Conservation (phyloP, 1,284 basidiomycete genomes). For the Cutaneotrichosporon mucoides region DNA sequence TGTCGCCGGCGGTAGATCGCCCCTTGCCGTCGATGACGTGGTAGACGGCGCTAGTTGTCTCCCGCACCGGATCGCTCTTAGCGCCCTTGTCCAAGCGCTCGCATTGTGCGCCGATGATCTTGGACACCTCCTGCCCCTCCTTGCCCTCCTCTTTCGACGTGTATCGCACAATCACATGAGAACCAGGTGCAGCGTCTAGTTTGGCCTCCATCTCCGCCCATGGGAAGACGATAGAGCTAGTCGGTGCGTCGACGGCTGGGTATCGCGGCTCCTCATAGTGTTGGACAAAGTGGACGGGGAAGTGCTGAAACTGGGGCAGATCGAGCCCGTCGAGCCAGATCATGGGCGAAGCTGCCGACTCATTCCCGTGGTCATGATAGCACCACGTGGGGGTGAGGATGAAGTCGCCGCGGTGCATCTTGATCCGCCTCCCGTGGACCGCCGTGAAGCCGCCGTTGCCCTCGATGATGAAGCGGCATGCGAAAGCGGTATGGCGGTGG, state of each 20-base stretch:
- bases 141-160: constrained; percentile 13
- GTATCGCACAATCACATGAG: constrained; percentile 15
- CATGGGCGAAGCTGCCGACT: constrained; percentile 18
- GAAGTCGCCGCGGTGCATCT: constrained; percentile 25
- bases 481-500: constrained; percentile 25
- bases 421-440: constrained; percentile 21
- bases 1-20: constrained; percentile 14
- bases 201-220: constrained; percentile 21
- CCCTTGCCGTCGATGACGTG: constrained; percentile 24
- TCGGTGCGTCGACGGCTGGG: constrained; percentile 19
- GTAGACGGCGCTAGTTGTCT: constrained; percentile 19
- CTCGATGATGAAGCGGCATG: constrained; percentile 25
- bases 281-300: constrained; percentile 24
- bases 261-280: constrained; percentile 23
- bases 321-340: constrained; percentile 29
- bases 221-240: constrained; percentile 15
- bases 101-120: constrained; percentile 22
- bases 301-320: constrained; percentile 24
- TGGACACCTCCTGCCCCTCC: constrained; percentile 22
- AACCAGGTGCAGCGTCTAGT: constrained; percentile 9
- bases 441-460: constrained; percentile 27
- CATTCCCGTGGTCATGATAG: constrained; percentile 28
- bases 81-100: constrained; percentile 19
- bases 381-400: constrained; percentile 24
- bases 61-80: constrained; percentile 5